Base-by-base conservation (phyloP, 2,329 filamentous ascomycete species). In the Colletotrichum cordylinicola region DNA sequence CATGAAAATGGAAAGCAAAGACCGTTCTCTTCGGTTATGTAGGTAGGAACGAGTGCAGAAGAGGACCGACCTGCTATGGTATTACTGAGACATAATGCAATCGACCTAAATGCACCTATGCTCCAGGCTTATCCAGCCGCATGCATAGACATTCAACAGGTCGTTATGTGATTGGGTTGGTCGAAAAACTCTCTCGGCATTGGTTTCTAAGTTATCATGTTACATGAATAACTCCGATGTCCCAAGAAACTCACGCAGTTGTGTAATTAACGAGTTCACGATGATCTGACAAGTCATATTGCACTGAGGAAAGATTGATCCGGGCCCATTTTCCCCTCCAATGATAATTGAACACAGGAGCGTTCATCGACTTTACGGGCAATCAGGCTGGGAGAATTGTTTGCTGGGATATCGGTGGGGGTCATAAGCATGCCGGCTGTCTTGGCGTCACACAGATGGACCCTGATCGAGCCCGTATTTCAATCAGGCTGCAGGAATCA, bases 291-390 rank as follows among this genome's bases (percentile, higher is more conserved):
- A n/a, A 21, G n/a, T 48, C 43, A 8, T 13, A 5, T 48, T 48
- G 43, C 0, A 48, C n/a, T 21, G 13, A 12, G 2, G n/a, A 48
- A 7, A 48, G 18, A n/a, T 4, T 7, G 2, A 1, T 13, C 7
- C n/a, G 43, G 5, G 43, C 1, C 6, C 9, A 48, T 0, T 4
- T 48, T 52, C n/a, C 9, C 43, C 43, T 52, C 43, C 12, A 13
- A 4, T 48, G 0, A 48, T 1, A 2, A 8, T 21, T 21, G n/a
- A 52, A 2, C 43, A 13, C 9, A 6, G 6, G n/a, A 1, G 18
- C 6, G 9, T 48, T 48, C 43, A 7, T 48, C n/a, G 13, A 13
- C 0, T 2, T 21, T 52, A 8, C 43, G 43, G 1, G 10, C 43
- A 13, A 21, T 52, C 43, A 52, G 43, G 43, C 43, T 52, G n/a